Conservation (phyloP, 495 filamentous ascomycete genomes). For the Xeromyces bisporus region DNA sequence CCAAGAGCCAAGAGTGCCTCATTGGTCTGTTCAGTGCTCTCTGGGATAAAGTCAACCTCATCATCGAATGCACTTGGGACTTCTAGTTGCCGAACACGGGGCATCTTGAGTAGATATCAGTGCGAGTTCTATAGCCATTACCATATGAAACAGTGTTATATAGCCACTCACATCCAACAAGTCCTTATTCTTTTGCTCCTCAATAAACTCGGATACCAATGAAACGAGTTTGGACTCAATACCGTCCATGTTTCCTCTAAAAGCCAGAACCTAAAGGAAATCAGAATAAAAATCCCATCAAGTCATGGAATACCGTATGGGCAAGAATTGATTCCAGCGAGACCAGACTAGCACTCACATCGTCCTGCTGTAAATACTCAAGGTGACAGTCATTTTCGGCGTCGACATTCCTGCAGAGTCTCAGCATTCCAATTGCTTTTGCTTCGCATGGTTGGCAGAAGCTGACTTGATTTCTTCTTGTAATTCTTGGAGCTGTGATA, state of each 20-base stretch:
- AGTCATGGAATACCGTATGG: neutral
- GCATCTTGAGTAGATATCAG: slow-evolving; percentile 5
- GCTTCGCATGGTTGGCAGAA: neutral
- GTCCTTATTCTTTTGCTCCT: slow-evolving; percentile 10
- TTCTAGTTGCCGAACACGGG: slow-evolving; percentile 6
- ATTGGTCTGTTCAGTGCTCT: neutral
- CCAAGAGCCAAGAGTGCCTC: slow-evolving; percentile 6
- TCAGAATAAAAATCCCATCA: neutral
- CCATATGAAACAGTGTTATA: neutral
- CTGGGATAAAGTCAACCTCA: neutral
- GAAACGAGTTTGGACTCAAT: neutral
- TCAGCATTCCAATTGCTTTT: neutral
- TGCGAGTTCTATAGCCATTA: neutral
- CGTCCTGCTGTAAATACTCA: slow-evolving; percentile 6
- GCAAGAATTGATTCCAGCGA: too few relatives aligned
- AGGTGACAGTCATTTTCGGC: slow-evolving; percentile 2
- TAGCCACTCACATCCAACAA: slow-evolving; percentile 10
- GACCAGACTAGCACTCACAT: too few relatives aligned
- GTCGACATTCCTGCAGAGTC: slow-evolving; percentile 1
- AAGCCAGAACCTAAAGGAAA: slow-evolving; percentile 5
- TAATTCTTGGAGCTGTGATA: slow-evolving; percentile 10
- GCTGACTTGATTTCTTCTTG: slow-evolving; percentile 5
- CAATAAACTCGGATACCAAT: slow-evolving; percentile 8
- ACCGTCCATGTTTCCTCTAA: slow-evolving; percentile 7
- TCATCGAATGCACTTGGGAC: slow-evolving; percentile 3